Evolutionary conservation across 352 stramenopile species (phyloP).

Genomic region (Plasmopara muralis): DNA sequence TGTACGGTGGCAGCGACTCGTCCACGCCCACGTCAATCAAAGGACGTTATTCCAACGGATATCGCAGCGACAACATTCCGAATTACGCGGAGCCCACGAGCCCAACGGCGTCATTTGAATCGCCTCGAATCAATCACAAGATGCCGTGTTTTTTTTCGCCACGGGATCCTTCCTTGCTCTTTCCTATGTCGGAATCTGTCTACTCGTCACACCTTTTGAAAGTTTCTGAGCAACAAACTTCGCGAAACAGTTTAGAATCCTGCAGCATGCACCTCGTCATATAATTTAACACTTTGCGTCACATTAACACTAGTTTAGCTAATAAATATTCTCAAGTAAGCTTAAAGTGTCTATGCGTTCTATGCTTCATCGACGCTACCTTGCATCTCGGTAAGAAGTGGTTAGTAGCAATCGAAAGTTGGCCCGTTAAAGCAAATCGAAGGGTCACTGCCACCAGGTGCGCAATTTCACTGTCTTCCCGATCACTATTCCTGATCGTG

Average conservation of each 20-base stretch:
- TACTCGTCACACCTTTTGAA: slow-evolving; percentile 34
- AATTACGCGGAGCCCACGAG: slow-evolving; percentile 20
- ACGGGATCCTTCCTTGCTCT: slow-evolving; percentile 24
- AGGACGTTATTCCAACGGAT: slow-evolving; percentile 15
- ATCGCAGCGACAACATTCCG: slow-evolving; percentile 31
- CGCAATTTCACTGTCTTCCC: too few species aligned
- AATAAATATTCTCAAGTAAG: too few species aligned
- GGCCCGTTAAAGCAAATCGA: too few species aligned
- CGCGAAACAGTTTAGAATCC: slow-evolving; percentile 15
- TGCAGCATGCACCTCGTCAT: slow-evolving; percentile 22
- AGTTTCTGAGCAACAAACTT: slow-evolving; percentile 24
- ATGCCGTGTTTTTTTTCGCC: slow-evolving; percentile 56
- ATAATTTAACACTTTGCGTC: slow-evolving; percentile 7
- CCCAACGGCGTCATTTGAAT: slow-evolving; percentile 21
- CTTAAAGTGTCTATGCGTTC: too few species aligned
- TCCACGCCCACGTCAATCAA: slow-evolving; percentile 28
- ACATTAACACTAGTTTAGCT: too few species aligned
- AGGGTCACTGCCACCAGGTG: too few species aligned
- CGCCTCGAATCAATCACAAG: slow-evolving; percentile 34
- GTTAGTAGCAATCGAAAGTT: too few species aligned
- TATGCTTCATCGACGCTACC: too few species aligned
- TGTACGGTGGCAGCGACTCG: slow-evolving; percentile 42
- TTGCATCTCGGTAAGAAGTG: too few species aligned
- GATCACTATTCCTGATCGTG: too few species aligned
- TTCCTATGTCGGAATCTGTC: slow-evolving; percentile 23